Evolutionary conservation across 78 protist species (phyloP), one percentile per base, ranked within the genome.

Genomic region (Polysphondylium violaceum): DNA sequence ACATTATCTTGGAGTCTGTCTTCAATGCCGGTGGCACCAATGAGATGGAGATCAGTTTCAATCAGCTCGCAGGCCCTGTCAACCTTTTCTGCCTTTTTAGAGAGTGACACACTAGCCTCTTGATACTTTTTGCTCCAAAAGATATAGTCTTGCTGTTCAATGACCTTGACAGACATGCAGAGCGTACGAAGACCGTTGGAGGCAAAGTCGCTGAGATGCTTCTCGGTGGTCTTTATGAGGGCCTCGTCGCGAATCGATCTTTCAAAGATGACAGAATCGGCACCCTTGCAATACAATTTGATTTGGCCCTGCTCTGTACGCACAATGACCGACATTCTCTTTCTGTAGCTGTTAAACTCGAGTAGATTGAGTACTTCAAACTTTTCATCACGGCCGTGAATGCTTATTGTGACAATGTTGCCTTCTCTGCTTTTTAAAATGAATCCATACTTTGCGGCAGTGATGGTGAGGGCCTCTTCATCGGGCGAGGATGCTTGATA

Each of bases 111-210:
- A 7, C 50, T 4, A 29, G 98, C 98, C 17, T 23, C 89, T 11
- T 95, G 60, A 59, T 64, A 93, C 29, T 14, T 7, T 8, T 27
- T 56, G 7, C 17, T 88, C 96, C 96, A 96, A 4, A 9, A 71
- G 0, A 29, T 44, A 88, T 94, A 95, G 27, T 56, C 51, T 19
- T 83, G 91, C 4, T 29, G 29, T 3, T 68, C 72, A 11, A 98
- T 60, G 23, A 59, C 78, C n/a, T 55, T 31, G 53, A 60, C 9
- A 2, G 98, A 98, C 58, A 96, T 29, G 68, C 93, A 78, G 11
- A 98, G 88, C 16, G 99, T 98, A 21, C 99, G 94, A n/a, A 96
- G 69, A 0, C 98, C 99, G 17, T 35, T 61, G 17, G 60, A 61
- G 0, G 99, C 97, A 25, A 93, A 96, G 40, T 63, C 74, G 14